These are phyloP conservation scores for Penicillium polonicum DNA, from an alignment of 2,329 filamentous ascomycete species.

Conservation along the genomic window DNA sequence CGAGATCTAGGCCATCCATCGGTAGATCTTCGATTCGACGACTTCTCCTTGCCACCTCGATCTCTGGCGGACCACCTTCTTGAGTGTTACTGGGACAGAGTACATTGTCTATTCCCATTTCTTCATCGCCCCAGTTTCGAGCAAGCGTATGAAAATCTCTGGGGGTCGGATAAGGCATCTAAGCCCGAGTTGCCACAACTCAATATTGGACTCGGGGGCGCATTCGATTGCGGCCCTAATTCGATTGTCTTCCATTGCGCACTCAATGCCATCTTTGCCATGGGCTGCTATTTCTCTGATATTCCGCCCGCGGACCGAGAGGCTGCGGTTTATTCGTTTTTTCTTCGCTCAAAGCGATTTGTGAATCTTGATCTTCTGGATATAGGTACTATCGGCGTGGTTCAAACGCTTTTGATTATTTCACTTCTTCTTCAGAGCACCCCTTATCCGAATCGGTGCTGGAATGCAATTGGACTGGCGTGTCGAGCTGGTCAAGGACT, in stretches of 20 bases:
- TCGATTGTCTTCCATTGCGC: slow-evolving; percentile 45
- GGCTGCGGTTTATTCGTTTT: slow-evolving; percentile 34
- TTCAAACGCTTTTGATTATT: slow-evolving; percentile 44
- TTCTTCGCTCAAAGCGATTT: slow-evolving; percentile 34
- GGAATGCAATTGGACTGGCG: slow-evolving; percentile 46
- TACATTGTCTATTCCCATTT: slow-evolving; percentile 48
- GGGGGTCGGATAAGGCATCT: slow-evolving; percentile 28
- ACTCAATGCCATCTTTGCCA: slow-evolving; percentile 46
- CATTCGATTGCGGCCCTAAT: slow-evolving; percentile 31
- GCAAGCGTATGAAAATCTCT: slow-evolving; percentile 42
- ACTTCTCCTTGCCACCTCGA: slow-evolving; percentile 44
- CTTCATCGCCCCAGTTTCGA: slow-evolving; percentile 46
- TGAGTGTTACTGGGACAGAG: slow-evolving; percentile 39
- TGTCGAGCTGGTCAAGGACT: slow-evolving; percentile 45
- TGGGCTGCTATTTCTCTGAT: slow-evolving; percentile 44
- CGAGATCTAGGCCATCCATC: slow-evolving; percentile 14
- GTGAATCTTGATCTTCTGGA: slow-evolving; percentile 42
- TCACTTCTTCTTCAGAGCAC: slow-evolving; percentile 45
- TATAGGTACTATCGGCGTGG: slow-evolving; percentile 40
- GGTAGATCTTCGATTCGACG: slow-evolving; percentile 25
- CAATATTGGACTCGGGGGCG: slow-evolving; percentile 38
- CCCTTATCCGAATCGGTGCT: slow-evolving; percentile 43
- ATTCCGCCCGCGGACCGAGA: slow-evolving; percentile 30
- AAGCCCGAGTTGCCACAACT: slow-evolving; percentile 20
- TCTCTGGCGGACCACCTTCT: slow-evolving; percentile 45